A percentile compares a stretch with the other conserved stretches of the same genome.
These are phyloP conservation scores for Diaporthe sp. DNA, from an alignment of 2,329 filamentous ascomycete genomes.

Conservation along the genomic window DNA sequence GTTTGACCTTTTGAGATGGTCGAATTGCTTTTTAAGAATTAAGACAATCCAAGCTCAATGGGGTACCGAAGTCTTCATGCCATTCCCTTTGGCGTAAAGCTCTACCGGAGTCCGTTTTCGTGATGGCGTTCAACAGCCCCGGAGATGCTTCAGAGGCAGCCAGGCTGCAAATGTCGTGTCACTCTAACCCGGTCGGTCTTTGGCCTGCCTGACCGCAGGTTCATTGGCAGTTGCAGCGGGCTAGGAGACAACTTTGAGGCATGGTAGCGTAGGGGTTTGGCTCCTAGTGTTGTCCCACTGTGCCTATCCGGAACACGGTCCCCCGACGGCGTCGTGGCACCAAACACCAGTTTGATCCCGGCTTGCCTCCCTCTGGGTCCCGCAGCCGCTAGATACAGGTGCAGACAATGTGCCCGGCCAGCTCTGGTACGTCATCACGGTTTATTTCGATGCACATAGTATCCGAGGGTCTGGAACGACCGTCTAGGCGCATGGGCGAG, in stretches of 20 bases:
- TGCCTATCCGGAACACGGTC: not conserved
- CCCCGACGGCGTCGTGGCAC: not conserved
- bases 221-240: not conserved
- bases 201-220: not conserved
- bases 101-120: not conserved
- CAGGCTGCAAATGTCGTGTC: not conserved
- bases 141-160: not conserved
- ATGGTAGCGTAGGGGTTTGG: not conserved
- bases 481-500: not conserved
- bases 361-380: not conserved
- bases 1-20: no score
- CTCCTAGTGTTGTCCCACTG: not conserved
- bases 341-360: constrained; percentile 6
- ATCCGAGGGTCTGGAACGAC: constrained; percentile 12
- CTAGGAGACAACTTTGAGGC: not conserved
- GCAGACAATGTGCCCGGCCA: not conserved
- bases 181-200: not conserved
- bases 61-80: not conserved
- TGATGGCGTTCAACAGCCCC: not conserved
- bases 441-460: not conserved
- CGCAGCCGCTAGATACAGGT: not conserved
- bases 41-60: not conserved
- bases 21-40: not conserved
- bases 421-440: not conserved
- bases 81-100: not conserved